Evolutionary conservation across 2,329 filamentous ascomycete species (phyloP), one percentile per base, ranked within the genome.

Genomic region (Teratosphaeriaceae sp.): DNA sequence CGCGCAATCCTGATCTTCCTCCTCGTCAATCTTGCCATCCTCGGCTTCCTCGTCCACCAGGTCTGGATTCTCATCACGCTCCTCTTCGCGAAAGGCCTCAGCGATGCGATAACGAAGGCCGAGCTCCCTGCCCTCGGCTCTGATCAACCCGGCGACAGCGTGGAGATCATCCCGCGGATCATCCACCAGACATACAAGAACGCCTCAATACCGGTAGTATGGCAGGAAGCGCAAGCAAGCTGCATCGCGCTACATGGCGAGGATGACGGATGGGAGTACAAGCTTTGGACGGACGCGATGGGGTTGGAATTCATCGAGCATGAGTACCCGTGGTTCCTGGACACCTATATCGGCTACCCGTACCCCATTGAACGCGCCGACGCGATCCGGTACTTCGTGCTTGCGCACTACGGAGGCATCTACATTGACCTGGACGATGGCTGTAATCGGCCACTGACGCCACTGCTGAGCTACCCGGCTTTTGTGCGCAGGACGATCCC

Each of bases 341-440:
- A 79, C 40, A 86, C 82, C 0, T 92, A 85, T 58, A 80, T 86
- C 57, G 74, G 73, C 56, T 90, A 89, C 65, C 73, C 71, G 23
- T 85, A 82, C 62, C 79, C 82, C 11, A 88, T 90, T 50, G 83
- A 89, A 65, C 78, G 84, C 47, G 83, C 85, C 43, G 85, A 90
- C 58, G 73, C 84, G 31, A 60, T 90, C 55, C 77, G 85, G 39
- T 90, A 90, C 67, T 89, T 90, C 60, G 73, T 88, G 16, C 72
- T 92, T 23, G 74, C 80, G 41, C 78, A 86, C 63, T 89, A 79
- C 59, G 86, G 86, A 43, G 86, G 86, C 30, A 80, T 88, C 43
- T 90, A 90, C 64, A 80, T 90, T 53, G 85, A 92, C 58, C 67
- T 90, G 37, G 85, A 92, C 63, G 80, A 53, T 41, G 82, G 82